Percentiles rank a stretch among this genome's conserved stretches.
Conservation (phyloP, 345 rosid species). For the Cochlearia excelsa region DNA sequence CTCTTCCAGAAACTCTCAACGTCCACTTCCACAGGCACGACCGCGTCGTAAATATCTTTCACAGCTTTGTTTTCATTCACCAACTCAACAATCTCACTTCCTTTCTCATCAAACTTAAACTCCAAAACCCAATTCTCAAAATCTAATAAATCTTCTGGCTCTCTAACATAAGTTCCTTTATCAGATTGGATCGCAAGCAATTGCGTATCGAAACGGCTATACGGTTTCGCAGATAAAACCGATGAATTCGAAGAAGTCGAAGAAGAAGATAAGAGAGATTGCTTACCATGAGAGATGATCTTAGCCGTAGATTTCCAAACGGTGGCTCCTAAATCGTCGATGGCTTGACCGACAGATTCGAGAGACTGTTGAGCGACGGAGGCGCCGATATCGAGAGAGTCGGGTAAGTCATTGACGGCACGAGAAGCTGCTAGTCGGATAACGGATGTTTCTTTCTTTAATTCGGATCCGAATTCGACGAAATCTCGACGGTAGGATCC, state of each 20-base stretch:
- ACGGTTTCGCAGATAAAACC: slow-evolving; percentile 36
- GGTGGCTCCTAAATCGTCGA: slow-evolving; percentile 76
- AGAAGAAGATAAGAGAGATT: slow-evolving; percentile 25
- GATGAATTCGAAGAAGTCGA: slow-evolving; percentile 6
- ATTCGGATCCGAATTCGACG: slow-evolving; percentile 70
- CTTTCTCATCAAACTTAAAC: slow-evolving; percentile 48
- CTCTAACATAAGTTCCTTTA: slow-evolving; percentile 43
- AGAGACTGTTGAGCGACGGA: slow-evolving; percentile 75
- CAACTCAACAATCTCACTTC: slow-evolving; percentile 43
- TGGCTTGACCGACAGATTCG: slow-evolving; percentile 70
- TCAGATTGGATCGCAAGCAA: slow-evolving; percentile 53
- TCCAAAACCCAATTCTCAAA: slow-evolving; percentile 56
- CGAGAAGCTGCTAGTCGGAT: slow-evolving; percentile 71
- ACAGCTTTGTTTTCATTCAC: slow-evolving; percentile 37
- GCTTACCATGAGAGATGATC: slow-evolving; percentile 69
- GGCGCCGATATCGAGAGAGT: slow-evolving; percentile 67
- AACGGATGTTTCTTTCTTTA: slow-evolving; percentile 61
- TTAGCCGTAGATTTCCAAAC: slow-evolving; percentile 71
- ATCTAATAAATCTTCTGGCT: slow-evolving; percentile 53
- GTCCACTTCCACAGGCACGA: slow-evolving; percentile 50
- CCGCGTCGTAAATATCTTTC: slow-evolving; percentile 41
- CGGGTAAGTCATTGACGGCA: slow-evolving; percentile 61
- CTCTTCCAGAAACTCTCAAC: slow-evolving; percentile 56
- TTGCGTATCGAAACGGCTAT: slow-evolving; percentile 69
- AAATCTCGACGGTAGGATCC: slow-evolving; percentile 66